Conservation (phyloP, 306 rosid genomes). For the Potentilla sterilis region DNA sequence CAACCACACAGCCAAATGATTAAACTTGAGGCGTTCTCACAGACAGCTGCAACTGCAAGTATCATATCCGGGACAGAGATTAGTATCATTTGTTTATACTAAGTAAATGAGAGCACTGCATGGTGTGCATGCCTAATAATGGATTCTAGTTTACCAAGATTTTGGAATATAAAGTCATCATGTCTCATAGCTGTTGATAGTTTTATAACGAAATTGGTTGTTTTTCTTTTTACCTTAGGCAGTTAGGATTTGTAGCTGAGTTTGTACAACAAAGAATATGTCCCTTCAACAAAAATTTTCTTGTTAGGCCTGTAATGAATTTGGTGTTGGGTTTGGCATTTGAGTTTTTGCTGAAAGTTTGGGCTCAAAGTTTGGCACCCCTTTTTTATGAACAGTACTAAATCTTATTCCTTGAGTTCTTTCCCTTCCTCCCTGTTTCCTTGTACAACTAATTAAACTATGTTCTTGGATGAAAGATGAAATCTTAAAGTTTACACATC, state of each 20-base stretch:
- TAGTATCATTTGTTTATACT: background rate
- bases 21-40: background rate
- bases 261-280: too few species aligned
- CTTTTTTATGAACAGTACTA: background rate
- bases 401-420: too few species aligned
- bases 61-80: background rate
- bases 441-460: background rate
- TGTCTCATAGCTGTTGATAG: background rate
- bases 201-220: background rate
- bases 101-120: background rate
- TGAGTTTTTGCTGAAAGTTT: background rate
- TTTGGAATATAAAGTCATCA: background rate
- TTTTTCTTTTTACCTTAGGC: too few species aligned
- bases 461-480: background rate
- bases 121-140: constrained; percentile 9
- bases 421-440: background rate
- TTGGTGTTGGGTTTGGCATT: background rate
- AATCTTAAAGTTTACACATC: background rate
- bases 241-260: too few species aligned
- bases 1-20: constrained; percentile 15
- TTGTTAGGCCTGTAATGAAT: background rate
- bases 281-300: background rate
- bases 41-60: background rate
- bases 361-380: background rate
- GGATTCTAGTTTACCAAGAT: constrained; percentile 2